Evolutionary conservation across 2,329 filamentous ascomycete species (phyloP), one percentile per base, ranked within the genome.

Genomic region (Neofusicoccum sp.): DNA sequence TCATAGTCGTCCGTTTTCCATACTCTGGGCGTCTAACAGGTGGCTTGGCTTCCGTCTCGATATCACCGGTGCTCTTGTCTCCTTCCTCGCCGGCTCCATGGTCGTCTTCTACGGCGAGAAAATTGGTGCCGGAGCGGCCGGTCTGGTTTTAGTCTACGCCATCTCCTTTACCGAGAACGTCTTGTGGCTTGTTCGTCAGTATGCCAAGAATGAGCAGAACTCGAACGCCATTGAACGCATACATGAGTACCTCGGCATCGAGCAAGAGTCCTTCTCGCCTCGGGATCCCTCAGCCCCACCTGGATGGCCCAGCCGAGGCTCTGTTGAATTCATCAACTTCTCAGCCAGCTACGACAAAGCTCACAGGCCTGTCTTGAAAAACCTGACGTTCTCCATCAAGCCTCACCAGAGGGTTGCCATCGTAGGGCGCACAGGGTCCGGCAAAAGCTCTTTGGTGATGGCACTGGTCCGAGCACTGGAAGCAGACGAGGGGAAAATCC

Each of bases 181-280:
- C 5, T 80, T 99, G 16, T 99, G 95, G 95, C 88, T 98, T 62
- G 93, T 99, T 34, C 89, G 95, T 50, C 84, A 97, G 12, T 99
- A 99, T 75, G 90, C 93, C 0, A 87, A 91, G 73, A 97, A 98
- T 71, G 95, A 99, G 79, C 95, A 99, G 78, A 98, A 97, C 78
- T 98, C 99, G 95, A 99, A 99, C 78, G 94, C 94, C 2, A 93
- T 98, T 54, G 95, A 99, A 79, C 91, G 95, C 72, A 89, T 99
- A 73, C 96, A 97, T 80, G 95, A 99, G 75, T 99, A 98, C 73
- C 85, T 98, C 39, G 92, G 97, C 48, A 91, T 99, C 1, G 94
- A 98, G 70, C 94, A 97, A 75, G 95, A 99, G 78, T 93, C 95
- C 82, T 85, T 0, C 83, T 91, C 1, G 81, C 96, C 44, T 44